A percentile compares a stretch with the other conserved stretches of the same genome.
phyloP scores from a whole-genome alignment of 495 filamentous ascomycete genomes.

The Jackrogersella minutella region DNA sequence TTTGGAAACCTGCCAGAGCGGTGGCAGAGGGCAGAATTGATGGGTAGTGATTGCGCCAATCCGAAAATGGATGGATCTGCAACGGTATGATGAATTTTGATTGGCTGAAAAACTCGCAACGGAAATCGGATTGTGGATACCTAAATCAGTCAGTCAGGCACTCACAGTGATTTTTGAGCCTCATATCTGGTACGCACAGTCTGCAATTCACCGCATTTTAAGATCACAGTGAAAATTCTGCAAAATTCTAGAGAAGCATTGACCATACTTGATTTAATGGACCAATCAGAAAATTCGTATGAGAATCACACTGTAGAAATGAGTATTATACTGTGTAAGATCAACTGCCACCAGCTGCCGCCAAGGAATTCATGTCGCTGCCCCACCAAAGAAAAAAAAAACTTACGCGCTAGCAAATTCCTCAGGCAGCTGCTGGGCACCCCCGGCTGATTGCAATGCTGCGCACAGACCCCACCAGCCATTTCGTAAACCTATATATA shows the following conservation, averaged over 20 bases:
- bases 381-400: conserved; percentile 5
- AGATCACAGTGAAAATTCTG: neutral
- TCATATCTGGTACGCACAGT: neutral
- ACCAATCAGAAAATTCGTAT: too few relatives aligned
- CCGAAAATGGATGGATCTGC: neutral
- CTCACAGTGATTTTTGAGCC: neutral
- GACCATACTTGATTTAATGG: too few relatives aligned
- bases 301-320: neutral
- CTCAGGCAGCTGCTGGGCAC: neutral
- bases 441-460: conserved; percentile 10
- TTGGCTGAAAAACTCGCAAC: neutral
- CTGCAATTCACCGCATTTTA: neutral
- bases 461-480: neutral
- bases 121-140: neutral
- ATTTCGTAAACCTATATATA: conserved; percentile 46
- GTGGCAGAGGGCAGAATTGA: conserved; percentile 10
- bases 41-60: neutral
- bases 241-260: neutral
- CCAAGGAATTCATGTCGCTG: too few relatives aligned
- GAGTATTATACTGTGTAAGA: too few relatives aligned
- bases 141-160: neutral
- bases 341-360: too few relatives aligned
- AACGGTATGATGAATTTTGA: neutral
- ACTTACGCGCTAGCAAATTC: too few relatives aligned
- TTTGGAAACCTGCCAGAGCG: neutral